phyloP scores from a whole-genome alignment of 1,284 basidiomycete genomes.

The Mycena citricolor region DNA sequence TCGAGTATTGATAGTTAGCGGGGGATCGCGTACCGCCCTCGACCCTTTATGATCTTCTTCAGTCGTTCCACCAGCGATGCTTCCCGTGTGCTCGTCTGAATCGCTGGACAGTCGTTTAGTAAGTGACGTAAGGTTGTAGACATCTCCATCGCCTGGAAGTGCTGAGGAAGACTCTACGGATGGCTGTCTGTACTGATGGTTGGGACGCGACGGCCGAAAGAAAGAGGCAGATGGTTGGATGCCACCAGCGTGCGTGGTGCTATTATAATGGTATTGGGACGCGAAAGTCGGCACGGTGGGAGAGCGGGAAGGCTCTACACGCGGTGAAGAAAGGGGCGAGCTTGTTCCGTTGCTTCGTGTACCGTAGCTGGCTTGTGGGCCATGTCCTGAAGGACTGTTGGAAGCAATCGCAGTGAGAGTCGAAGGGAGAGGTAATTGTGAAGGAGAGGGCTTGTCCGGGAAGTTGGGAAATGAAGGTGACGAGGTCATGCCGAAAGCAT shows the following conservation, averaged over 20 bases:
- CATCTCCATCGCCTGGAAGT: slow-evolving; percentile 26
- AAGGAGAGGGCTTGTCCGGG: slow-evolving; percentile 23
- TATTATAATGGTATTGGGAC: slow-evolving; percentile 25
- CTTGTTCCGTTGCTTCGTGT: slow-evolving; percentile 5
- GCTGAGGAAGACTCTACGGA: slow-evolving; percentile 32
- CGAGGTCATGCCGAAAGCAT: slow-evolving; percentile 12
- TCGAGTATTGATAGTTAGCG: slow-evolving; percentile 47
- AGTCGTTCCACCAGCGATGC: slow-evolving; percentile 29
- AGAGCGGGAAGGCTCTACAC: slow-evolving; percentile 8
- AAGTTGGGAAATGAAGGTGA: slow-evolving; percentile 24
- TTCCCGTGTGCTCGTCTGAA: slow-evolving; percentile 29
- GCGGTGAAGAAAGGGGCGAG: slow-evolving; percentile 23
- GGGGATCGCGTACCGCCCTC: slow-evolving; percentile 67
- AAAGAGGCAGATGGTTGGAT: slow-evolving; percentile 74
- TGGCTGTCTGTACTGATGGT: slow-evolving; percentile 40
- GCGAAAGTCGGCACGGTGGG: slow-evolving; percentile 26
- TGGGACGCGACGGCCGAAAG: slow-evolving; percentile 66
- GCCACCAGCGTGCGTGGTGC: slow-evolving; percentile 65
- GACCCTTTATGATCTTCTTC: slow-evolving; percentile 38
- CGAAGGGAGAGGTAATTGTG: slow-evolving; percentile 34
- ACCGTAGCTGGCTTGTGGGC: slow-evolving; percentile 23
- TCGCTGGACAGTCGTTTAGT: slow-evolving; percentile 27
- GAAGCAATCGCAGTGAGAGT: slow-evolving; percentile 29
- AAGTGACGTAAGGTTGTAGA: slow-evolving; percentile 32
- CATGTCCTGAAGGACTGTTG: slow-evolving; percentile 24